These are phyloP conservation scores for Claviceps cyperi DNA, from an alignment of 2,329 filamentous ascomycete species.

Conservation along the genomic window DNA sequence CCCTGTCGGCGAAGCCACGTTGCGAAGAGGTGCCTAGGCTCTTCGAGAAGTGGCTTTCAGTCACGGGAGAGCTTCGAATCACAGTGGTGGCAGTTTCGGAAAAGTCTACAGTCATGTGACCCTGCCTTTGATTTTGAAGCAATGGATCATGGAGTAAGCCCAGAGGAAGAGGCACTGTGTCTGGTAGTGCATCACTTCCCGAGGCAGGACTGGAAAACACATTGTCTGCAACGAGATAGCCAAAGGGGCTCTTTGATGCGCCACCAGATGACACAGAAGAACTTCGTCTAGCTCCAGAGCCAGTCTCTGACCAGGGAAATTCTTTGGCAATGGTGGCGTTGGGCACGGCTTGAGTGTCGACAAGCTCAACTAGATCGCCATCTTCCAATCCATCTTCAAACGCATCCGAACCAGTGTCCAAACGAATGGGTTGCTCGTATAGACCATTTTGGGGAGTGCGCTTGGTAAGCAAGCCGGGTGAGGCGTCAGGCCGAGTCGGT, in stretches of 20 bases:
- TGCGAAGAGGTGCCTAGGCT: conserved; percentile 3
- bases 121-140: not conserved
- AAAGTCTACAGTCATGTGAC: conserved; percentile 13
- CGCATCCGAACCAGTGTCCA: conserved; percentile 3
- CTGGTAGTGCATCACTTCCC: conserved; percentile 14
- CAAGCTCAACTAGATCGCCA: conserved; percentile 10
- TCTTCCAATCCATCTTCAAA: conserved; percentile 14
- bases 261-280: conserved; percentile 12
- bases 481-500: conserved; percentile 15
- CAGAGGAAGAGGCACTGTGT: conserved; percentile 16
- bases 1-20: not conserved
- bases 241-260: conserved; percentile 8
- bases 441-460: not conserved
- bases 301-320: conserved; percentile 18
- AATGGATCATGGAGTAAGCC: conserved; percentile 1
- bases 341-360: not conserved
- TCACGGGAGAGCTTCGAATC: conserved; percentile 17
- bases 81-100: conserved; percentile 22
- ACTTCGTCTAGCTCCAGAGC: conserved; percentile 15
- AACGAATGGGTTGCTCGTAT: not conserved
- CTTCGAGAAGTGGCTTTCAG: conserved; percentile 2
- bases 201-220: conserved; percentile 17
- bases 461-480: not conserved
- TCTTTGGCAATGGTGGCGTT: not conserved
- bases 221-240: conserved; percentile 12